phyloP scores from a whole-genome alignment of 2,329 filamentous ascomycete species.

The Pyricularia pennisetigena region DNA sequence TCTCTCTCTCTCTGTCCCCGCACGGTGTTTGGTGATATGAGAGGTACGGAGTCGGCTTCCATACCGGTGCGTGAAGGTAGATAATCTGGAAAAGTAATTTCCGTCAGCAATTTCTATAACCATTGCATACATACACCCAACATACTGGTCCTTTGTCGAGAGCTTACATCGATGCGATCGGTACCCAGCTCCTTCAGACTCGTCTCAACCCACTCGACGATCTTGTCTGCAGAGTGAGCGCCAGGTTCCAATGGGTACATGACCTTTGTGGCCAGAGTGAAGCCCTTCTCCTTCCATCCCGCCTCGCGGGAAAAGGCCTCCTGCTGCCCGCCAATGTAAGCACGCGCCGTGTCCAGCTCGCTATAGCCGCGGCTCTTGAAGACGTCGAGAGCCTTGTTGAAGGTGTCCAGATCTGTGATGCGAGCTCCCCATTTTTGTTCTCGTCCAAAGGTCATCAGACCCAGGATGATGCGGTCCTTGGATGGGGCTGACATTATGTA shows the following conservation, averaged over 20 bases:
- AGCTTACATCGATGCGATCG: constrained; percentile 56
- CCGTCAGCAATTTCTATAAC: neutral
- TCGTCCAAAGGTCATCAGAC: constrained; percentile 77
- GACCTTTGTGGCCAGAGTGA: constrained; percentile 70
- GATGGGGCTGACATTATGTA: constrained; percentile 8
- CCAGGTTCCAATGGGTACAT: constrained; percentile 50
- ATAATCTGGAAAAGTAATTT: constrained; percentile 42
- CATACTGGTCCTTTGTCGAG: no score
- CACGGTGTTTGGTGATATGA: no score
- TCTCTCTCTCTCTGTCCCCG: no score
- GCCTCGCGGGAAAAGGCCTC: constrained; percentile 70
- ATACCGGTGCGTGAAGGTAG: constrained; percentile 59
- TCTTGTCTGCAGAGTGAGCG: constrained; percentile 48
- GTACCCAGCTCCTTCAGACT: constrained; percentile 62
- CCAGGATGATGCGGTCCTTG: constrained; percentile 67
- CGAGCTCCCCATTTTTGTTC: constrained; percentile 53
- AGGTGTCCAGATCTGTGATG: constrained; percentile 57
- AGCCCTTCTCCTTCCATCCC: constrained; percentile 67
- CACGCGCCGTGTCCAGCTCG: constrained; percentile 74
- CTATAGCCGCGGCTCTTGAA: constrained; percentile 73
- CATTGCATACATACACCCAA: no score
- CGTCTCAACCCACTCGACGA: constrained; percentile 54
- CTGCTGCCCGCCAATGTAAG: constrained; percentile 63
- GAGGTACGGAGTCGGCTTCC: constrained; percentile 3
- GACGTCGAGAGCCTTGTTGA: constrained; percentile 61